Base-by-base conservation (phyloP, 371 early-diverging fungal genomes). In the Coelomomyces lativittatus region DNA sequence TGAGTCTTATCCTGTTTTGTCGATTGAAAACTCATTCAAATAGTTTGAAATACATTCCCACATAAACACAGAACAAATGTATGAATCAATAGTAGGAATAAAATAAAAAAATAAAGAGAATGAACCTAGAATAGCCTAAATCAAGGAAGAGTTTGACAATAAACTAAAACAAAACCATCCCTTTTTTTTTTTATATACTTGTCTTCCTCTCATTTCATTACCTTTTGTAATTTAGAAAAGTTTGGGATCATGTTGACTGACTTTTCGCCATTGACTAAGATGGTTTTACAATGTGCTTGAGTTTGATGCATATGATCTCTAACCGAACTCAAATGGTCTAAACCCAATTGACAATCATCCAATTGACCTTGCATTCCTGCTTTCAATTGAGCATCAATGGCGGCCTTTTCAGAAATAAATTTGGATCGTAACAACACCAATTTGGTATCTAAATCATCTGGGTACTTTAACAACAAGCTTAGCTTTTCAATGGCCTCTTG, bases 321-420 rank as follows among this genome's bases (percentile, higher is more conserved):
- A 7, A 86, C 80, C 7, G 66, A 51, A 23, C 62, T 61, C 30
- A 95, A 60, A 27, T 79, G 71, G 47, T 87, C 85, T 28, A 95
- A 59, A 25, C 91, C 91, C 50, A 81, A 78, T 53, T 85, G 83
- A 9, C 85, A 82, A 52, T 86, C 86, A 61, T 89, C 90, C 36
- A 92, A 78, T 58, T 88, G 91, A 31, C 78, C 63, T 61, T 91
- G 90, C 36, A 88, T 88, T 17, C 83, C 88, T 4, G 87, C 82
- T 55, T 86, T 88, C 29, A 95, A 75, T 56, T 92, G 93, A 21
- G 91, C 90, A 58, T 95, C 93, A 24, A 91, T 80, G 12, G 82
- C 74, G 3, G 87, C 85, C 59, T 89, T 87, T 64, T 95, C 96
- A 48, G 81, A 78, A 2, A 80, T 76, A 31, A 89, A 66, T 55